Evolutionary conservation across 352 stramenopile genomes (phyloP).

Genomic region (Blastocystis sp.): DNA sequence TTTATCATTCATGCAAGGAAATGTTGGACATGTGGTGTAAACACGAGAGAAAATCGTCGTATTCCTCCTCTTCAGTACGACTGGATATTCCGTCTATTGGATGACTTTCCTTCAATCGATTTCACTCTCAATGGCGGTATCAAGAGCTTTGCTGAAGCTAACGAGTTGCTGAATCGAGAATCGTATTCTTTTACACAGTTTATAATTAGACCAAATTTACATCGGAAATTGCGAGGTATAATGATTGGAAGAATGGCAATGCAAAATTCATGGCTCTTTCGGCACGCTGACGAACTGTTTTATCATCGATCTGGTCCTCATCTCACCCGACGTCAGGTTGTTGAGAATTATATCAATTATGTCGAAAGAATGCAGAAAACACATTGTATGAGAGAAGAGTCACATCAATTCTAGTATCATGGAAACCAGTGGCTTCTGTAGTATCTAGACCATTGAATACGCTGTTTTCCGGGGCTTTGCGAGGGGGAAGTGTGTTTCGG

Average conservation of each 20-base stretch:
- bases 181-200: not conserved
- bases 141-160: not conserved
- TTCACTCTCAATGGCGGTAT: conserved; percentile 4
- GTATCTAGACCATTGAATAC: not conserved
- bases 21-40: not conserved
- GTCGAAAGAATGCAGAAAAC: not conserved
- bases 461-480: not conserved
- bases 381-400: not conserved
- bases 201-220: not conserved
- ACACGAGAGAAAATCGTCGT: conserved; percentile 3
- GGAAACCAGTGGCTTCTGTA: not conserved
- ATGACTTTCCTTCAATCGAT: conserved; percentile 6
- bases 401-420: not conserved
- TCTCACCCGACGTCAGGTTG: not conserved
- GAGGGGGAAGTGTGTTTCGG: not conserved
- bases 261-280: not conserved
- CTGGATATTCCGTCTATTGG: conserved; percentile 2
- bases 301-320: not conserved
- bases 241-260: conserved; percentile 20
- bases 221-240: not conserved
- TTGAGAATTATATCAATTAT: conserved; percentile 4
- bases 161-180: not conserved
- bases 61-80: not conserved
- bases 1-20: conserved; percentile 33
- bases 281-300: not conserved